These are phyloP conservation scores for Blastocystis sp. DNA, from an alignment of 352 stramenopile species.

Conservation along the genomic window DNA sequence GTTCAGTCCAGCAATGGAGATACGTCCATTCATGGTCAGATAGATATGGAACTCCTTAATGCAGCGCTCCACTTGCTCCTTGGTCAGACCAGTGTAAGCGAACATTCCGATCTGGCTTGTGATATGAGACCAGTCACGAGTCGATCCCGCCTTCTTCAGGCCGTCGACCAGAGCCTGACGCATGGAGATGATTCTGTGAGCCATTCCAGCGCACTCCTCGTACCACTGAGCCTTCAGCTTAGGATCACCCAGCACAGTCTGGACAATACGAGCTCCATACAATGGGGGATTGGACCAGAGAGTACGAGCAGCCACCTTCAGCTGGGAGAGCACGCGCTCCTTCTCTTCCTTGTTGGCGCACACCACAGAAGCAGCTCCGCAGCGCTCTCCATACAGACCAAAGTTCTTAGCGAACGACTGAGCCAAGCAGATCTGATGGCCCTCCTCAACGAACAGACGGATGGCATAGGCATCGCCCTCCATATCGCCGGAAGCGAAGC, in stretches of 20 bases:
- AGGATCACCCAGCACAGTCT: slow-evolving; percentile 84
- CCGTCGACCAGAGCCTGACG: slow-evolving; percentile 69
- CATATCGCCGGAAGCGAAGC: slow-evolving; percentile 94
- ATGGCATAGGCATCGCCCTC: slow-evolving; percentile 86
- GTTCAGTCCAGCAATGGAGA: slow-evolving; percentile 90
- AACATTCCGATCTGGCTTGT: slow-evolving; percentile 98
- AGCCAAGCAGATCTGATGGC: slow-evolving; percentile 88
- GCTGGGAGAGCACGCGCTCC: slow-evolving; percentile 80
- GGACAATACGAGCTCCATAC: slow-evolving; percentile 93
- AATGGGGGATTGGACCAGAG: slow-evolving; percentile 99
- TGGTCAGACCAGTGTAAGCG: slow-evolving; percentile 89
- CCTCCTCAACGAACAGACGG: slow-evolving; percentile 93
- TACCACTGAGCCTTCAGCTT: slow-evolving; percentile 82
- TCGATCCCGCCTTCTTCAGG: slow-evolving; percentile 71
- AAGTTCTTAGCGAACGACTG: slow-evolving; percentile 99
- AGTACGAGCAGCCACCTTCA: slow-evolving; percentile 95
- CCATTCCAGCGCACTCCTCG: slow-evolving; percentile 86
- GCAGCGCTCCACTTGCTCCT: slow-evolving; percentile 83
- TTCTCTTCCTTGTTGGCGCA: slow-evolving; percentile 85
- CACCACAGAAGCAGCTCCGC: slow-evolving; percentile 90
- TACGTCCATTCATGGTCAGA: slow-evolving; percentile 91
- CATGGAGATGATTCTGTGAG: slow-evolving; percentile 86
- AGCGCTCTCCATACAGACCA: slow-evolving; percentile 95
- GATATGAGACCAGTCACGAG: slow-evolving; percentile 84
- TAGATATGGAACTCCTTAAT: slow-evolving; percentile 93